These are phyloP conservation scores for Cladophialophora exuberans DNA, from an alignment of 2,329 filamentous ascomycete species.

Conservation along the genomic window DNA sequence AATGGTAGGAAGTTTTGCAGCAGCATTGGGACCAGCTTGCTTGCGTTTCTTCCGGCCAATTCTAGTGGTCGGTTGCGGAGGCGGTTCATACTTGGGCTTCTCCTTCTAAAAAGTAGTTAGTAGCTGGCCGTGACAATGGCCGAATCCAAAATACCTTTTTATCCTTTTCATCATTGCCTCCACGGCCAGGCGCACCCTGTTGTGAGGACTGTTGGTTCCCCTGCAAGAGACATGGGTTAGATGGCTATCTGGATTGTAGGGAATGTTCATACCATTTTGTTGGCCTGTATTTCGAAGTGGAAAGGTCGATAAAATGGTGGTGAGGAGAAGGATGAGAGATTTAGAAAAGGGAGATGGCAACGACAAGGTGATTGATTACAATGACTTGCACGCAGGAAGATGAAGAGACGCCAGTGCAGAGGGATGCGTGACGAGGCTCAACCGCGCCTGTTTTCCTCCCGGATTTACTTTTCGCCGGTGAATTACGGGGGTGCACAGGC, in stretches of 20 bases:
- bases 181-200: constrained; percentile 70
- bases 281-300: too few species aligned
- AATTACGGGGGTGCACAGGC: not conserved
- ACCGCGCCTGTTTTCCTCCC: constrained; percentile 2
- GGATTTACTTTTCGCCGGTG: not conserved
- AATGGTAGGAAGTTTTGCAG: constrained; percentile 90
- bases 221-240: constrained; percentile 27
- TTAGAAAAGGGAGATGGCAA: not conserved
- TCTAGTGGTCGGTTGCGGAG: constrained; percentile 92
- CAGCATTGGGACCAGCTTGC: constrained; percentile 87
- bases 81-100: constrained; percentile 99
- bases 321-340: not conserved
- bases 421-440: constrained; percentile 22
- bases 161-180: constrained; percentile 83
- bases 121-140: constrained; percentile 52
- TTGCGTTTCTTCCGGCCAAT: constrained; percentile 99
- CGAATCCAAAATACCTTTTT: constrained; percentile 64
- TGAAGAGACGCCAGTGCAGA: too few species aligned
- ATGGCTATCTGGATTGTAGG: not conserved
- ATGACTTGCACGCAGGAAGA: too few species aligned
- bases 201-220: constrained; percentile 75
- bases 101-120: constrained; percentile 71
- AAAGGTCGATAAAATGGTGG: not conserved
- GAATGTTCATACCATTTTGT: not conserved
- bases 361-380: constrained; percentile 13